Evolutionary conservation across 2,329 filamentous ascomycete genomes (phyloP).

Genomic region (Diaporthe capsici): DNA sequence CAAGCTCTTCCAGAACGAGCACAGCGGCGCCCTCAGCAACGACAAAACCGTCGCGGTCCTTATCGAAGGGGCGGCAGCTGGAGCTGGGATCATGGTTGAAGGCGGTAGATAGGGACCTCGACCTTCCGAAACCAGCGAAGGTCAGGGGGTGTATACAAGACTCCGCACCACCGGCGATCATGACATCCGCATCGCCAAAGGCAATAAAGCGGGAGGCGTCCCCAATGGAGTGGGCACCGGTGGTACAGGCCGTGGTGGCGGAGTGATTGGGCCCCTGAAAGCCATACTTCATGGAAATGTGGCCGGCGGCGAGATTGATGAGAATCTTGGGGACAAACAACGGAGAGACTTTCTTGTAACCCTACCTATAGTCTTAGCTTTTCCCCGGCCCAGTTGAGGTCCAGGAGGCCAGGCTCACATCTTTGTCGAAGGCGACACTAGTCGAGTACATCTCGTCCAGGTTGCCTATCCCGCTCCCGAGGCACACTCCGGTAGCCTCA

Average conservation of each 20-base stretch:
- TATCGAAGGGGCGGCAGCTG: slow-evolving; percentile 91
- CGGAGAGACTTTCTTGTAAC: slow-evolving; percentile 93
- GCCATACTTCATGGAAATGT: slow-evolving; percentile 93
- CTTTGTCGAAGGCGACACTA: slow-evolving; percentile 80
- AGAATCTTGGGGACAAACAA: slow-evolving; percentile 93
- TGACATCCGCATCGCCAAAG: slow-evolving; percentile 92
- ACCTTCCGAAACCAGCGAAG: slow-evolving; percentile 90
- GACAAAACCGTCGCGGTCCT: slow-evolving; percentile 85
- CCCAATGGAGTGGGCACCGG: slow-evolving; percentile 93
- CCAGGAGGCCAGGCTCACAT: slow-evolving; percentile 65
- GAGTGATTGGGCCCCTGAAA: slow-evolving; percentile 94
- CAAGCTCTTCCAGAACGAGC: slow-evolving; percentile 88
- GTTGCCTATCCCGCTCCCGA: slow-evolving; percentile 96
- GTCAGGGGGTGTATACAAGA: slow-evolving; percentile 96
- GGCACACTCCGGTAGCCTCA: slow-evolving; percentile 88
- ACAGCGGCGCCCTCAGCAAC: slow-evolving; percentile 94
- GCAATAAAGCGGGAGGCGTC: slow-evolving; percentile 94
- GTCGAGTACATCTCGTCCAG: slow-evolving; percentile 92
- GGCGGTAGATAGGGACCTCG: slow-evolving; percentile 85
- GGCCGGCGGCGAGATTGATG: slow-evolving; percentile 95
- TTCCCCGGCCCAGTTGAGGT: slow-evolving; percentile 9
- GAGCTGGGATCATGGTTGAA: slow-evolving; percentile 80
- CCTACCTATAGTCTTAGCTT: slow-evolving; percentile 63
- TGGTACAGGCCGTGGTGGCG: slow-evolving; percentile 95
- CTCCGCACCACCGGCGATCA: slow-evolving; percentile 96